phyloP scores from a whole-genome alignment of 108 stramenopile genomes.

The Discostella pseudostelligera region DNA sequence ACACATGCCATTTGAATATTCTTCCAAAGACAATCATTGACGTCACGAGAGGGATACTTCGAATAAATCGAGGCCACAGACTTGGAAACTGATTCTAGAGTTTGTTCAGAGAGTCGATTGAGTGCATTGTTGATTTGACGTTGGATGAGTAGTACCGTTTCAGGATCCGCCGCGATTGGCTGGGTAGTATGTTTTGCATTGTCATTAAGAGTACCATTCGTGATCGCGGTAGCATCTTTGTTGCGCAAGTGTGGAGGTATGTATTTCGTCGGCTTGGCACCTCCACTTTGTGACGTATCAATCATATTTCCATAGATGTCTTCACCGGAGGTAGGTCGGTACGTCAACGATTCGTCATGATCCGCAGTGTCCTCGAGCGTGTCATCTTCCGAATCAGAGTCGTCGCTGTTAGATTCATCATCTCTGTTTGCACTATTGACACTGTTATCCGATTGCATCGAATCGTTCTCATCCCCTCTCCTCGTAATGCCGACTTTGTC shows the following conservation, averaged over 20 bases:
- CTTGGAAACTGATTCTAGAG: slow-evolving; percentile 81
- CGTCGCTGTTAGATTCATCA: slow-evolving; percentile 21
- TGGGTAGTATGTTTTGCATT: background rate
- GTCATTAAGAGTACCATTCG: slow-evolving; percentile 1
- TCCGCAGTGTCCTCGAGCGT: slow-evolving; percentile 26
- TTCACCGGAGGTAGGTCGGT: slow-evolving; percentile 82
- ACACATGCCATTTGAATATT: slow-evolving; percentile 70
- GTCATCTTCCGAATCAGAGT: slow-evolving; percentile 26
- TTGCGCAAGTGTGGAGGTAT: slow-evolving; percentile 85
- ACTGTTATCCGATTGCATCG: no score
- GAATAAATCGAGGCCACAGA: slow-evolving; percentile 55
- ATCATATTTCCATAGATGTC: slow-evolving; percentile 92
- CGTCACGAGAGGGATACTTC: slow-evolving; percentile 56
- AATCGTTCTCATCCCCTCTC: background rate
- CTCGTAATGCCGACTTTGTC: slow-evolving; percentile 36
- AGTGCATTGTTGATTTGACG: slow-evolving; percentile 82
- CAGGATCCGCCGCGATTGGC: slow-evolving; percentile 22
- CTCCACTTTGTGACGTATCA: slow-evolving; percentile 27
- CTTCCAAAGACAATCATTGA: slow-evolving; percentile 76
- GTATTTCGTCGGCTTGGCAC: slow-evolving; percentile 56
- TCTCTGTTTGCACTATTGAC: no score
- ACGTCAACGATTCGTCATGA: slow-evolving; percentile 73
- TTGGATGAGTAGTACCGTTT: slow-evolving; percentile 51
- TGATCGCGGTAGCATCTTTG: slow-evolving; percentile 17
- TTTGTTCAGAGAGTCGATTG: slow-evolving; percentile 91